Conservation (phyloP, 2,329 filamentous ascomycete species). For the Arachnomyces sp. region DNA sequence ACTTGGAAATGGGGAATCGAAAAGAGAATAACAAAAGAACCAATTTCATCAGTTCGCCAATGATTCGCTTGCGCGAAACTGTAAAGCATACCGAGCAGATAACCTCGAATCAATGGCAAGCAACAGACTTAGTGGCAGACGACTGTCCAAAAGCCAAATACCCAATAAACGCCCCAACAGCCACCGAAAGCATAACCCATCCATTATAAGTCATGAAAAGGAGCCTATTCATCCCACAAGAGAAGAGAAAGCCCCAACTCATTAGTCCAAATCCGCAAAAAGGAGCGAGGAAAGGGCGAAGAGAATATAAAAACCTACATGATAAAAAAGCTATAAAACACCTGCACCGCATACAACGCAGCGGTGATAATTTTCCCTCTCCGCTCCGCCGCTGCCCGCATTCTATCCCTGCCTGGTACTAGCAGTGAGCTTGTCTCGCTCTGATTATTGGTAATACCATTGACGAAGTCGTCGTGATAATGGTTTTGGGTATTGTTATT, state of each 20-base stretch:
- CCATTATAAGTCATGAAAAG: constrained; percentile 99
- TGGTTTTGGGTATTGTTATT: constrained; percentile 6
- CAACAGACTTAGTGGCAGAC: constrained; percentile 72
- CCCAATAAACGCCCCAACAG: constrained; percentile 79
- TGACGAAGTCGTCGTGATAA: constrained; percentile 11
- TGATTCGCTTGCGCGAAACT: background rate
- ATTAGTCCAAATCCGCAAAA: background rate
- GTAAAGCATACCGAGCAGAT: constrained; percentile 1
- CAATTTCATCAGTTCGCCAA: background rate
- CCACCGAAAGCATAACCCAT: constrained; percentile 90
- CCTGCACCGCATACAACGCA: constrained; percentile 79
- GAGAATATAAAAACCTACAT: constrained; percentile 61
- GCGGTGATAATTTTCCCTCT: constrained; percentile 73
- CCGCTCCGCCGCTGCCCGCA: constrained; percentile 50
- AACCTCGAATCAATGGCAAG: constrained; percentile 63
- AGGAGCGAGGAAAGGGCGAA: background rate
- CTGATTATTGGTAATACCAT: constrained; percentile 4
- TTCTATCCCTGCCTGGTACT: constrained; percentile 64
- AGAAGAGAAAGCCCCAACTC: background rate
- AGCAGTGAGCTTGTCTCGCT: constrained; percentile 60
- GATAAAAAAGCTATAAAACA: constrained; percentile 98
- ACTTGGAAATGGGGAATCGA: background rate
- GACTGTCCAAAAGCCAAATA: constrained; percentile 73
- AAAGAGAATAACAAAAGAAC: background rate
- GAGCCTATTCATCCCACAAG: constrained; percentile 57